Conservation (phyloP, 192 early-diverging fungal genomes). For the Coemansia sp. region DNA sequence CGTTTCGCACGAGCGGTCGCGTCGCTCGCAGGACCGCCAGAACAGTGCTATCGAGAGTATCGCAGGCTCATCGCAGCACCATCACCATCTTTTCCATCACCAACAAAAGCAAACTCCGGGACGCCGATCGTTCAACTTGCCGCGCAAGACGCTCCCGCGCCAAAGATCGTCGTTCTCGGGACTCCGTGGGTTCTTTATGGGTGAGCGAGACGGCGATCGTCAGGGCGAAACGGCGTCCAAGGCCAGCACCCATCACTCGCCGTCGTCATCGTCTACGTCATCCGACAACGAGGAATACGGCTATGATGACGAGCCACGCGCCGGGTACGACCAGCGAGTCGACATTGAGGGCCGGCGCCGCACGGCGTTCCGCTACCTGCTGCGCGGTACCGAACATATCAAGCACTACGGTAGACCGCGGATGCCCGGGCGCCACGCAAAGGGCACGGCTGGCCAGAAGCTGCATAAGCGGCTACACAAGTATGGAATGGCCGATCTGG, state of each 20-base stretch:
- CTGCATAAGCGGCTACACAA: conserved; percentile 37
- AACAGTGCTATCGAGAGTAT: neutral
- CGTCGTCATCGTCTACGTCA: conserved; percentile 20
- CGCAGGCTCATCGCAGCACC: neutral
- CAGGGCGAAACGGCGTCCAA: neutral
- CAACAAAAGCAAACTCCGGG: conserved; percentile 6
- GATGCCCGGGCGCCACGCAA: conserved; percentile 7
- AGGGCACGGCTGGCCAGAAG: neutral
- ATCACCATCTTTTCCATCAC: conserved; percentile 1
- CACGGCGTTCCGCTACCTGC: conserved; percentile 42
- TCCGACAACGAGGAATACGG: conserved; percentile 13
- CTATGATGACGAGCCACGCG: conserved; percentile 11
- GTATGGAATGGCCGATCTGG: conserved; percentile 11
- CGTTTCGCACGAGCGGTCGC: conserved; percentile 20
- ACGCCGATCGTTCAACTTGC: conserved; percentile 32
- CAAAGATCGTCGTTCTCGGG: conserved; percentile 41
- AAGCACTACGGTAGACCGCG: conserved; percentile 34
- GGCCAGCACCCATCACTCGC: conserved; percentile 11
- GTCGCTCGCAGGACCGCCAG: conserved; percentile 37
- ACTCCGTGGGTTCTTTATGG: conserved; percentile 24
- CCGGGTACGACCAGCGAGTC: conserved; percentile 17
- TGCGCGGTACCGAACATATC: conserved; percentile 54
- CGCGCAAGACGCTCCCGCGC: conserved; percentile 17
- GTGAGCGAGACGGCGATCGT: conserved; percentile 7
- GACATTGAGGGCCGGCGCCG: conserved; percentile 32